A percentile compares a stretch with the other conserved stretches of the same genome.
phyloP scores from a whole-genome alignment of 768 basidiomycete species.

The Suillus tomentosus region DNA sequence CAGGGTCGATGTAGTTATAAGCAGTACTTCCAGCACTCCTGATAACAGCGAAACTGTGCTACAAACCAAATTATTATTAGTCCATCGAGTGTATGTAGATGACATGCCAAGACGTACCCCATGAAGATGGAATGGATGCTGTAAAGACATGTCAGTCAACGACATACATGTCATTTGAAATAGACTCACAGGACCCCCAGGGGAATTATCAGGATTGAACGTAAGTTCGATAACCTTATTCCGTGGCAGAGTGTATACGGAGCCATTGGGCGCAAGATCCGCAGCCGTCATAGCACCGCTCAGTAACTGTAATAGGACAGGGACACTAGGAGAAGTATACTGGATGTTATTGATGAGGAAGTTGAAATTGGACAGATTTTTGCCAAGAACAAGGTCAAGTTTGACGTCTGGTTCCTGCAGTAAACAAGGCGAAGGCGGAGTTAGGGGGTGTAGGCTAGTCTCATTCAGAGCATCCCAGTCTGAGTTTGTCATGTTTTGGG shows the following conservation, averaged over 20 bases:
- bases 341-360: constrained; percentile 35
- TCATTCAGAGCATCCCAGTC: background rate
- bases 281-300: constrained; percentile 39
- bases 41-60: background rate
- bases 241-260: constrained; percentile 45
- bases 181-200: constrained; percentile 14
- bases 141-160: constrained; percentile 12
- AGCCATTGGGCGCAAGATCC: constrained; percentile 40
- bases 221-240: constrained; percentile 49
- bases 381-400: constrained; percentile 31
- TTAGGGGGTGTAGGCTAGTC: background rate
- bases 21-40: background rate
- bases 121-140: constrained; percentile 27
- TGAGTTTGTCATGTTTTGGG: constrained; percentile 21
- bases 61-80: background rate
- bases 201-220: constrained; percentile 7
- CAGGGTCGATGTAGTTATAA: background rate
- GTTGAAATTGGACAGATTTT: constrained; percentile 17
- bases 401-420: constrained; percentile 29
- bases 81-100: background rate
- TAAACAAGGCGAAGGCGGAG: background rate
- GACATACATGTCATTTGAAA: background rate
- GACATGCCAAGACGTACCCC: constrained; percentile 15
- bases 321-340: constrained; percentile 39
- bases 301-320: constrained; percentile 49